These are phyloP conservation scores for Xanthoparmelia taractica DNA, from an alignment of 495 filamentous ascomycete genomes.

Conservation along the genomic window DNA sequence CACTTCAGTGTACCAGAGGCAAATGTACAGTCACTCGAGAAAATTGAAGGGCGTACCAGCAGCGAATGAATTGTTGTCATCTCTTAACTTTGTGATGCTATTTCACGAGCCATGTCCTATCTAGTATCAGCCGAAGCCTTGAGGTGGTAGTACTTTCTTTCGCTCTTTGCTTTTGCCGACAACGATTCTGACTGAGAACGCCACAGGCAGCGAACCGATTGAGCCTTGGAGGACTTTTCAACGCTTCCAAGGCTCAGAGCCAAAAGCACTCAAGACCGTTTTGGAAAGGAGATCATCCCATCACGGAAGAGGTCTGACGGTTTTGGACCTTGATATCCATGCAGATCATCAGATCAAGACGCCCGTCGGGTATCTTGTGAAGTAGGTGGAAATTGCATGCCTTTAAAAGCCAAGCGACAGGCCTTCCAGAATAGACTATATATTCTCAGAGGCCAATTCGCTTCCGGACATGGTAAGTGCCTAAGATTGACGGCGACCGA, in stretches of 20 bases:
- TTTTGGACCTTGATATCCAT: background rate
- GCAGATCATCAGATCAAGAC: background rate
- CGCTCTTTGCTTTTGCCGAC: background rate
- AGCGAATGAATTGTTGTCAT: background rate
- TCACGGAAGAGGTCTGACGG: background rate
- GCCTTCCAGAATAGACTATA: background rate
- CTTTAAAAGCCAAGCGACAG: too few relatives aligned
- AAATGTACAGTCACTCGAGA: background rate
- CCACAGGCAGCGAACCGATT: background rate
- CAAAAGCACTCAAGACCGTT: background rate
- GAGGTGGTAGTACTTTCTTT: background rate
- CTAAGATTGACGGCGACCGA: background rate
- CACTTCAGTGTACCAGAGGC: background rate
- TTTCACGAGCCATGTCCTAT: background rate
- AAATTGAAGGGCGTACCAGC: background rate
- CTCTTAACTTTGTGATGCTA: background rate
- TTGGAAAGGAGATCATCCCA: background rate
- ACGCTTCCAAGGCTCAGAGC: background rate
- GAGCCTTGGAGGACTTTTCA: background rate
- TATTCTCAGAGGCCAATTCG: background rate
- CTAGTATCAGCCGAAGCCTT: background rate
- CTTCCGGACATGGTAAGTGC: background rate
- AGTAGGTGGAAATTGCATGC: constrained; percentile 1
- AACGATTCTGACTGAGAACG: background rate
- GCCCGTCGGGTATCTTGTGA: background rate